Base-by-base conservation (phyloP, 2,329 filamentous ascomycete species). In the Huntiella moniliformis region DNA sequence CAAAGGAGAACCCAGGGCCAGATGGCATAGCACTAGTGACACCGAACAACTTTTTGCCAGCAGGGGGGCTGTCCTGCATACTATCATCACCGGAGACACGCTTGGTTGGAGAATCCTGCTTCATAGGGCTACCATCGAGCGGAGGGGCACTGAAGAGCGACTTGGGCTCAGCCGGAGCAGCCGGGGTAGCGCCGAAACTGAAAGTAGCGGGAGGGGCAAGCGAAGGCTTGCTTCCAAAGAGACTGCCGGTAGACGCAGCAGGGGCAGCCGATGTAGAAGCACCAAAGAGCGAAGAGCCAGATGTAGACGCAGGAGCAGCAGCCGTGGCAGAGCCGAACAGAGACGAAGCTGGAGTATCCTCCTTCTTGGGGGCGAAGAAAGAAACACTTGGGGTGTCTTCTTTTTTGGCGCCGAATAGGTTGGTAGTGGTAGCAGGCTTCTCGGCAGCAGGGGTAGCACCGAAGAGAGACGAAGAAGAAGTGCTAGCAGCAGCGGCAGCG, bases 111-210 rank as follows among this genome's bases (percentile, higher is more conserved):
- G 48, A 50, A 45, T 66, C 61, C 48, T 68, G 61, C 51, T 67
- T 66, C 54, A 68, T 63, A 12, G 61, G 61, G 44, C 63, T 64
- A 31, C 61, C 61, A 42, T 57, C 60, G 52, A 70, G 61, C 15
- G 47, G 47, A 22, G 60, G 56, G 6, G 57, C 53, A 11, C 58
- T 58, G 45, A 67, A 67, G 11, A 63, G 51, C 11, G 63, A 58
- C 52, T 63, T 51, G 2, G 58, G 50, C 40, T 54, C 51, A 12
- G 52, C 51, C 11, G 45, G 15, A 17, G 47, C 42, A 34, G 44
- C 13, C 3, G 32, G 22, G 3, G 49, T 13, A 5, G 31, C 28
- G 7, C 42, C 39, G n/a, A 48, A 50, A 17, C 46, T 22, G 39
- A 48, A 48, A 1, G 46, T 42, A 18, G 39, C 42, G 15, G 46